These are phyloP conservation scores for Pleurostoma richardsiae DNA, from an alignment of 2,329 filamentous ascomycete genomes.

Conservation along the genomic window DNA sequence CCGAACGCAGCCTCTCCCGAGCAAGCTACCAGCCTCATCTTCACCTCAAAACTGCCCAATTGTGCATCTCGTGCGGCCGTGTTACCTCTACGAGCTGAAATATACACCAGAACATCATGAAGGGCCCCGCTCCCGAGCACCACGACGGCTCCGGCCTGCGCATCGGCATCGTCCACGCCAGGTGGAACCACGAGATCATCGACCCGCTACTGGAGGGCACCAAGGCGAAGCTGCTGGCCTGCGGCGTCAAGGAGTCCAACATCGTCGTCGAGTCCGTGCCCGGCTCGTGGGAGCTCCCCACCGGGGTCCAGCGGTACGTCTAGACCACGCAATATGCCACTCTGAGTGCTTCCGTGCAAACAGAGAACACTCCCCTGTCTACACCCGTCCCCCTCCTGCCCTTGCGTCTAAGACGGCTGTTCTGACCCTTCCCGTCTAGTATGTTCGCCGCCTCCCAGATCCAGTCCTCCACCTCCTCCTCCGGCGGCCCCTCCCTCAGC, in stretches of 20 bases:
- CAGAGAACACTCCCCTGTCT: no score
- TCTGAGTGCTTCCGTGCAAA: neutral
- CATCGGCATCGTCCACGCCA: slow-evolving; percentile 90
- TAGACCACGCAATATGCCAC: slow-evolving; percentile 7
- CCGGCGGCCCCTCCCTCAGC: slow-evolving; percentile 48
- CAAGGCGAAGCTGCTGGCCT: slow-evolving; percentile 68
- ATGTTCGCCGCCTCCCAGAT: slow-evolving; percentile 83
- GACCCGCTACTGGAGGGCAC: slow-evolving; percentile 77
- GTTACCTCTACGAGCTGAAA: no score
- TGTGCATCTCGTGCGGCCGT: no score
- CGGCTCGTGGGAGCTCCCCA: slow-evolving; percentile 90
- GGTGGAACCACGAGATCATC: slow-evolving; percentile 91
- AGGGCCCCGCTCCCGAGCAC: slow-evolving; percentile 51
- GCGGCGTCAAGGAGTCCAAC: slow-evolving; percentile 82
- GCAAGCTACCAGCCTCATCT: no score
- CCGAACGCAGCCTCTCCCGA: no score
- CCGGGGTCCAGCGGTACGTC: slow-evolving; percentile 75
- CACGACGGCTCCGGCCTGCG: slow-evolving; percentile 70
- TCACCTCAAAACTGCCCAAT: no score
- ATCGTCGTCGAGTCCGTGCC: slow-evolving; percentile 88
- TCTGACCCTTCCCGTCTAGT: neutral
- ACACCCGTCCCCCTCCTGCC: neutral
- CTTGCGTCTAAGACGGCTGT: no score
- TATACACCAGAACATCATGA: slow-evolving; percentile 24
- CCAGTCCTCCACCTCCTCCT: slow-evolving; percentile 62